These are phyloP conservation scores for Musa troglodytarum DNA, from an alignment of 176 grass and related monocot species.

Conservation along the genomic window DNA sequence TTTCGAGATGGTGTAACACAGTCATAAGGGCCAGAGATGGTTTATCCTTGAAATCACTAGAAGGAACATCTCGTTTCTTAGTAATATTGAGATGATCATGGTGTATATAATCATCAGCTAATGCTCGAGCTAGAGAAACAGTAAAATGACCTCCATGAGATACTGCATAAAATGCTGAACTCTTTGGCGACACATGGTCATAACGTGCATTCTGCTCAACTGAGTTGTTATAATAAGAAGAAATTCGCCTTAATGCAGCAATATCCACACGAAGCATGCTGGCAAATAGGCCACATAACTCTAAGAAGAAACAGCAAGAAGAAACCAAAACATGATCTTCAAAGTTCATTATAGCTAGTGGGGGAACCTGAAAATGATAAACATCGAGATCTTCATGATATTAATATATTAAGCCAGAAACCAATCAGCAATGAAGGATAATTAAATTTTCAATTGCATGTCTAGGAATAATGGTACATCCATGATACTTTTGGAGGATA, in stretches of 20 bases:
- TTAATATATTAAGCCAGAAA: constrained; percentile 14
- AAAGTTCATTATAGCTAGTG: constrained; percentile 85
- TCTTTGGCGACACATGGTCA: constrained; percentile 36
- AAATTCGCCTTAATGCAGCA: constrained; percentile 67
- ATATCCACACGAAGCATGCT: constrained; percentile 92
- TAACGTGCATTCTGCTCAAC: constrained; percentile 39
- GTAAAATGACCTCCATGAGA: constrained; percentile 46
- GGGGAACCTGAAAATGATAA: constrained; percentile 56
- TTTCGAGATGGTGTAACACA: constrained; percentile 83
- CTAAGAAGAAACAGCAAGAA: constrained; percentile 72
- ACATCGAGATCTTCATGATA: constrained; percentile 18
- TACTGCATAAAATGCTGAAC: constrained; percentile 30
- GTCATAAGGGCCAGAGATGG: constrained; percentile 41
- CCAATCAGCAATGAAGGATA: neutral
- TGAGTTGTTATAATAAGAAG: constrained; percentile 53
- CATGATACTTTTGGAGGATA: too few relatives aligned
- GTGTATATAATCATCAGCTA: constrained; percentile 86
- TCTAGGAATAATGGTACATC: neutral
- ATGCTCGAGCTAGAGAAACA: constrained; percentile 60
- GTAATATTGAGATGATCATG: constrained; percentile 71
- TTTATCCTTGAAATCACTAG: constrained; percentile 28
- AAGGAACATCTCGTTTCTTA: constrained; percentile 40
- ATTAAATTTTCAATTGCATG: neutral
- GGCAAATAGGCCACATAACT: constrained; percentile 91
- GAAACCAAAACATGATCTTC: constrained; percentile 68